Evolutionary conservation across 257 asterid species (phyloP).

Genomic region (Solanum sejunctum): DNA sequence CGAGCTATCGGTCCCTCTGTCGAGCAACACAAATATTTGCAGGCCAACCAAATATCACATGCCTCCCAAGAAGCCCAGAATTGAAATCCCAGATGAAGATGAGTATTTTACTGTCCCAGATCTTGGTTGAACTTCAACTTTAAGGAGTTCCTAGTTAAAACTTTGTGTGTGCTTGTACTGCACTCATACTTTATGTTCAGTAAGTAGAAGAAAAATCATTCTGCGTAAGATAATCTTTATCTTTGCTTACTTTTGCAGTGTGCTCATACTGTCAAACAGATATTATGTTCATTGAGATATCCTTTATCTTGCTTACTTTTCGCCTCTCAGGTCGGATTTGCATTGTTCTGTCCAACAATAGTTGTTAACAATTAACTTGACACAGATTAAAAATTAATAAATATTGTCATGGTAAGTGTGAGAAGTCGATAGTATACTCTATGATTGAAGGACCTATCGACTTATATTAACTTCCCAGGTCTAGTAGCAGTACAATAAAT

Average conservation of each 20-base stretch:
- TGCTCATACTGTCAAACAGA: background rate
- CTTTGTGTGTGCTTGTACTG: background rate
- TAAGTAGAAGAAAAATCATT: background rate
- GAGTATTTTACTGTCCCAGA: constrained; percentile 84
- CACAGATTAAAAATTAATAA: too few species aligned
- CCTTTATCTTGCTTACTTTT: background rate
- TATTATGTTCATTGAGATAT: background rate
- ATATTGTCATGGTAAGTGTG: too few species aligned
- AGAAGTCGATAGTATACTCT: too few species aligned
- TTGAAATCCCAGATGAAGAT: constrained; percentile 51
- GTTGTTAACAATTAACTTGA: too few species aligned
- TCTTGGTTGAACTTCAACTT: constrained; percentile 48
- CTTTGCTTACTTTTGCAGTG: background rate
- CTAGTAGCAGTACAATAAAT: too few species aligned
- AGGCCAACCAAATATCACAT: constrained; percentile 23
- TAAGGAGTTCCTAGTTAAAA: background rate
- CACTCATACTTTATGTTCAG: background rate
- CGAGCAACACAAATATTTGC: constrained; percentile 17
- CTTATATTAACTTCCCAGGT: too few species aligned
- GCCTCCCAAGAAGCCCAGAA: constrained; percentile 64
- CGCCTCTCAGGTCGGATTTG: background rate
- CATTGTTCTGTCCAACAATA: too few species aligned
- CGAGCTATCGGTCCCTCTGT: constrained; percentile 46
- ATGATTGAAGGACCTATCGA: too few species aligned
- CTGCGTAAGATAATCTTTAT: background rate